Evolutionary conservation across 768 basidiomycete species (phyloP), one percentile per base, ranked within the genome.

Genomic region (Baorangia bicolor): DNA sequence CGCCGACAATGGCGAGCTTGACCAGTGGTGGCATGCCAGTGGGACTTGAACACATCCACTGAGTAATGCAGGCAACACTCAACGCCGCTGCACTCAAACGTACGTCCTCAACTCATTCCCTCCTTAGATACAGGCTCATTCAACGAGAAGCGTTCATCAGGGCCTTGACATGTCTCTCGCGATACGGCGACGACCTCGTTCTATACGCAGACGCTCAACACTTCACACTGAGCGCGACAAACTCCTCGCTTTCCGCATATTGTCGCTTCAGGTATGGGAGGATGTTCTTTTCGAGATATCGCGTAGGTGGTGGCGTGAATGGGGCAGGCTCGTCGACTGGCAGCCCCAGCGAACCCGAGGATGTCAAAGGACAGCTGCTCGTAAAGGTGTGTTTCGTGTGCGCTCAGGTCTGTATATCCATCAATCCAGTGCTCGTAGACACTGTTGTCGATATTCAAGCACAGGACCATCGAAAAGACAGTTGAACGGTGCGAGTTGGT

Each of bases 1-100:
- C 90, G n/a, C 96, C 96, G 21, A 98, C 77, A 61, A 98, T 85
- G 13, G 93, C 96, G 31, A 98, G 76, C 69, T 94, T 94, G 64
- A 89, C 68, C 10, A 8, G 59, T 57, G 48, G 55, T 39, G 44
- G 53, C 62, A 62, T 67, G 11, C 16, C 9, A 4, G 25, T 46
- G n/a, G 5, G 4, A 39, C 40, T 53, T 38, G 43, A 21, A 46
- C 52, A 23, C 57, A 41, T 34, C 44, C 56, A 25, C 21, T 40
- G 41, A 53, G 34, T 42, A 35, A 90, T 92, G 89, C 87, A 89
- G 62, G 82, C 86, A 12, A 83, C 85, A 18, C 71, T 92, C 56
- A 85, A 84, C 69, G 75, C 82, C 31, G 76, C 73, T 34, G 78
- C 85, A 27, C 73, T 81, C 60, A 81, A 78, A 66, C 76, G 79